phyloP scores from a whole-genome alignment of 306 rosid species.

The Sechiopsis laciniata region DNA sequence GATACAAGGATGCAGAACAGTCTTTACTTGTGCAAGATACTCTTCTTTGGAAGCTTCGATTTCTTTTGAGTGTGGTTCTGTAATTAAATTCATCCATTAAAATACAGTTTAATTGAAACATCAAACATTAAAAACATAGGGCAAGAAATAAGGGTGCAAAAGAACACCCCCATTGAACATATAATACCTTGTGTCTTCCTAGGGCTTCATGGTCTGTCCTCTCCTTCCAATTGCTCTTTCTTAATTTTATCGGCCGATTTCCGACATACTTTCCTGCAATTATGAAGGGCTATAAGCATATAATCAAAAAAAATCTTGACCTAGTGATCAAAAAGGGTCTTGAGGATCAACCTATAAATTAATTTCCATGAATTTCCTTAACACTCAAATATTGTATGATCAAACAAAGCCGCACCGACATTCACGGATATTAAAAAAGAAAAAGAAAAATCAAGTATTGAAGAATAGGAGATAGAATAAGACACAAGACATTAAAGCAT shows the following conservation, averaged over 20 bases:
- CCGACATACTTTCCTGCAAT: slow-evolving; percentile 88
- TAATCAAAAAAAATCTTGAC: background rate
- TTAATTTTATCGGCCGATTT: slow-evolving; percentile 86
- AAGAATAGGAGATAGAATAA: background rate
- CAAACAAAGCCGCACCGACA: no score
- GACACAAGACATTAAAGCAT: background rate
- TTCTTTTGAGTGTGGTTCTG: slow-evolving; percentile 69
- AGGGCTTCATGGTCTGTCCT: slow-evolving; percentile 71
- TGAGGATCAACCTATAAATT: no score
- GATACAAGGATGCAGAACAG: background rate
- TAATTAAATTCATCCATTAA: background rate
- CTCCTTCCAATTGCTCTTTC: slow-evolving; percentile 96
- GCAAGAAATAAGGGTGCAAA: background rate
- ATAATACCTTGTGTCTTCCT: slow-evolving; percentile 65
- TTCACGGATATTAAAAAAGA: no score
- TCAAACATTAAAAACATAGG: background rate
- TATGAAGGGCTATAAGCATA: background rate
- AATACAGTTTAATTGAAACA: background rate
- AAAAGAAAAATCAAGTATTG: background rate
- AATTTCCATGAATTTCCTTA: no score
- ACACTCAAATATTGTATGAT: no score
- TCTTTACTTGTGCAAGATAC: slow-evolving; percentile 73
- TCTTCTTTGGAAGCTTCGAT: slow-evolving; percentile 61
- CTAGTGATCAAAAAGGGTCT: no score
- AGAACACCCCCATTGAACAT: background rate